Base-by-base conservation (phyloP, 1,139 yeast genomes). In the Hyphopichia buzzinii region DNA sequence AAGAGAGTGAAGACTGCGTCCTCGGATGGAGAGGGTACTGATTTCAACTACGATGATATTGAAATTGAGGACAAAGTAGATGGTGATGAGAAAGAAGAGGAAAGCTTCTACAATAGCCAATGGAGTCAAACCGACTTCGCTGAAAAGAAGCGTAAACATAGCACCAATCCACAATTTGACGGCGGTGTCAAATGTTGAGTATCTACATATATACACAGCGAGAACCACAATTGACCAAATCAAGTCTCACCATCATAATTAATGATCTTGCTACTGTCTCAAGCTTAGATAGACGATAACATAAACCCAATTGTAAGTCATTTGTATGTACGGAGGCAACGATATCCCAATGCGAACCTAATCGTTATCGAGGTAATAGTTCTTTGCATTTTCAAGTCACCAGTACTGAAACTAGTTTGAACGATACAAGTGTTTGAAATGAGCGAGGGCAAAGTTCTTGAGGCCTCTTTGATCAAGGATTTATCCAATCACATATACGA, bases 401-500 rank as follows among this genome's bases (percentile, higher is more conserved):
- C n/a, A n/a, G n/a, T n/a, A n/a, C n/a, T n/a, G n/a, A n/a, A n/a
- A n/a, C n/a, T n/a, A n/a, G n/a, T n/a, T n/a, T n/a, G n/a, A n/a
- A n/a, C n/a, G n/a, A n/a, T n/a, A n/a, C n/a, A n/a, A n/a, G n/a
- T n/a, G n/a, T n/a, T n/a, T n/a, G n/a, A n/a, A 7, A 63, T 63
- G 68, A 56, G 49, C 14, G 57, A 55, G 16, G 45, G 49, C 23
- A 57, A 52, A 37, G 62, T 69, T n/a, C 55, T 70, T 71, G 97
- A 90, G 45, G 78, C 80, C 49, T 74, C 87, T 19, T 77, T 89
- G 39, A 75, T 81, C 44, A 84, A 87, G 57, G 97, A 96, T 33
- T 74, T 92, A 35, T 81, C 85, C 47, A 96, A 94, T 59, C 82
- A 95, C 41, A 79, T 92, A 33, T 92, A 92, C 57, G 98, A 94